Base-by-base conservation (phyloP, 2,329 filamentous ascomycete genomes). In the Hypoxylon sp. region DNA sequence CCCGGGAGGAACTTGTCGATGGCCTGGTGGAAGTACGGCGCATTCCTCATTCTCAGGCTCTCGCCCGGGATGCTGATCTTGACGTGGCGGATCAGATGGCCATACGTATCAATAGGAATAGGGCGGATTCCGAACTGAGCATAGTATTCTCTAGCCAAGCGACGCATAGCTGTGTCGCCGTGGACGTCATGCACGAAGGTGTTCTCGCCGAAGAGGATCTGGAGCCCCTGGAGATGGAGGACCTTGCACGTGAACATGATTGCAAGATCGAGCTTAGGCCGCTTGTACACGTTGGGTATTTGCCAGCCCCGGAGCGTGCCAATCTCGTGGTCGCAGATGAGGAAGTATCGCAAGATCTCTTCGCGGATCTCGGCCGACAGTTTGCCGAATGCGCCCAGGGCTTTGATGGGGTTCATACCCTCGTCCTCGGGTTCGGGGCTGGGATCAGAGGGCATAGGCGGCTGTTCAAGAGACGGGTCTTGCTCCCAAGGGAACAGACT, bases 171-270 rank as follows among this genome's bases (percentile, higher is more conserved):
- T 1, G 72, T 71, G 62, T 85, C 82, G 1, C 83, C 82, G 1
- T 83, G 78, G 11, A 85, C 72, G 6, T 77, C 73, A 64, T 86
- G 85, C 1, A 76, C 66, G 62, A 86, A 86, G 0, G 53, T 76
- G 51, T 86, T 86, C 26, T 79, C 75, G 2, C 81, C 80, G 60
- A 83, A 87, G 0, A 87, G 75, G 3, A 85, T 71, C 1, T 69
- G 69, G 1, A 77, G 65, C 1, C 79, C 80, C 70, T 85, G 81
- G 0, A 48, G 5, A 30, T 76, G 76, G 26, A 83, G 67, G 1
- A 61, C 55, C 2, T 65, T 70, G 72, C 78, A 81, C 1, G 73
- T 75, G 2, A 64, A 54, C 22, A 86, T 72, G 44, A 87, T 78
- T 0, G 63, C 64, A 1, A 77, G 73, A 7, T 78, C 62, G 0